phyloP scores from a whole-genome alignment of 192 early-diverging fungal genomes.

The Rhizophlyctis rosea region DNA sequence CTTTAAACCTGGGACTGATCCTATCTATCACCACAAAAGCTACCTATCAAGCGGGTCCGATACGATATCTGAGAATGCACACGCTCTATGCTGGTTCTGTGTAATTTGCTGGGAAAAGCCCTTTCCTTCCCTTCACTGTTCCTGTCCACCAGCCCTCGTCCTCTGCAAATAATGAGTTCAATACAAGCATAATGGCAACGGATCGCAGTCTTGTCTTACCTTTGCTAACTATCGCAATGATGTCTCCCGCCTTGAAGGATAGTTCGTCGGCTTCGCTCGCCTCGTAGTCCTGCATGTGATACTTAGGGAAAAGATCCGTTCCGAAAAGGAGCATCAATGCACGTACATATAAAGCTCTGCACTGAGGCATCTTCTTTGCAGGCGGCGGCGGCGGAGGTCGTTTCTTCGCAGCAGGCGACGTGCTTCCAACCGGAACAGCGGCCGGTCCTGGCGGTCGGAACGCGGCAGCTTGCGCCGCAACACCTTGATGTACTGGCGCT shows the following conservation, averaged over 20 bases:
- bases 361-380: conserved; percentile 47
- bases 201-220: conserved; percentile 8
- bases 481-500: not conserved
- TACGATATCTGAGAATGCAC: too few relatives aligned
- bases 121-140: conserved; percentile 40
- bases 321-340: not conserved
- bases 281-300: conserved; percentile 42
- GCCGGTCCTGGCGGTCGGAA: not conserved
- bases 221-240: conserved; percentile 53
- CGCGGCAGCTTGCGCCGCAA: not conserved
- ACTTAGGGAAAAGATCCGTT: not conserved
- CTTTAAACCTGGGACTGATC: too few relatives aligned
- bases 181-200: not conserved
- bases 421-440: conserved; percentile 11
- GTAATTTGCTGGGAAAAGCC: conserved; percentile 47
- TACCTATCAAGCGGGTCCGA: too few relatives aligned
- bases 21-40: too few relatives aligned
- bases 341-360: conserved; percentile 44
- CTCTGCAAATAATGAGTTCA: conserved; percentile 8
- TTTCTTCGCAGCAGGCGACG: conserved; percentile 38
- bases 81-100: too few relatives aligned
- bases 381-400: conserved; percentile 49
- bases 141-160: conserved; percentile 59
- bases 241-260: conserved; percentile 56
- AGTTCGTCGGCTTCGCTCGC: conserved; percentile 59